Conservation (phyloP, 169 alveolate species). For the Cytauxzoon felis region DNA sequence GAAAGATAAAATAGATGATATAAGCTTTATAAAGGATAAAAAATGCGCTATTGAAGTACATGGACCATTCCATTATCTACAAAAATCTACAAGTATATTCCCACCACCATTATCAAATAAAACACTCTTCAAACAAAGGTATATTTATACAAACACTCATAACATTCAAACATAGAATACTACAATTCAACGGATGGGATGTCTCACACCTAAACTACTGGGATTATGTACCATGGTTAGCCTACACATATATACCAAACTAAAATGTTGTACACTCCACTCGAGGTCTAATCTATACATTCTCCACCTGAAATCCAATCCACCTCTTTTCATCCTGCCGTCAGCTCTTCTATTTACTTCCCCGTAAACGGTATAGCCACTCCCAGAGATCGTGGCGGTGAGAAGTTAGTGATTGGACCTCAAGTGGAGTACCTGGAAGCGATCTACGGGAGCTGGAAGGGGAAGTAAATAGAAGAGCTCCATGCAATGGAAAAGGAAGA, state of each 20-base stretch:
- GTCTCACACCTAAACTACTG: slow-evolving; percentile 43
- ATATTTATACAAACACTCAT: neutral
- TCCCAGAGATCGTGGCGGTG: too few species aligned
- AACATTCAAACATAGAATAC: slow-evolving; percentile 1
- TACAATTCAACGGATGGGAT: slow-evolving; percentile 37
- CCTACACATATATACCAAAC: too few species aligned
- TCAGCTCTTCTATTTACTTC: too few species aligned
- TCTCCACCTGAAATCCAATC: too few species aligned
- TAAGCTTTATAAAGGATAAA: slow-evolving; percentile 33
- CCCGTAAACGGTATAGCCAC: too few species aligned
- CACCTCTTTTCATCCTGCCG: too few species aligned
- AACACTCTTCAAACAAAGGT: slow-evolving; percentile 29
- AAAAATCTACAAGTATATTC: slow-evolving; percentile 24
- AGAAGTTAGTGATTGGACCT: too few species aligned
- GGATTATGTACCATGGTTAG: slow-evolving; percentile 50
- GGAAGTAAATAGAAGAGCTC: too few species aligned
- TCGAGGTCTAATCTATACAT: too few species aligned
- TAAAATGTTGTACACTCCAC: neutral
- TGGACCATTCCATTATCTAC: slow-evolving; percentile 56
- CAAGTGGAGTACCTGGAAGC: too few species aligned
- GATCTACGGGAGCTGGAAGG: too few species aligned
- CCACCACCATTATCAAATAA: slow-evolving; percentile 42
- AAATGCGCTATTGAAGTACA: slow-evolving; percentile 41
- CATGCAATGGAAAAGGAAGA: slow-evolving; percentile 32
- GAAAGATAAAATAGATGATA: slow-evolving; percentile 1